phyloP scores from a whole-genome alignment of 2,329 filamentous ascomycete genomes.

The Venturiaceae sp. region DNA sequence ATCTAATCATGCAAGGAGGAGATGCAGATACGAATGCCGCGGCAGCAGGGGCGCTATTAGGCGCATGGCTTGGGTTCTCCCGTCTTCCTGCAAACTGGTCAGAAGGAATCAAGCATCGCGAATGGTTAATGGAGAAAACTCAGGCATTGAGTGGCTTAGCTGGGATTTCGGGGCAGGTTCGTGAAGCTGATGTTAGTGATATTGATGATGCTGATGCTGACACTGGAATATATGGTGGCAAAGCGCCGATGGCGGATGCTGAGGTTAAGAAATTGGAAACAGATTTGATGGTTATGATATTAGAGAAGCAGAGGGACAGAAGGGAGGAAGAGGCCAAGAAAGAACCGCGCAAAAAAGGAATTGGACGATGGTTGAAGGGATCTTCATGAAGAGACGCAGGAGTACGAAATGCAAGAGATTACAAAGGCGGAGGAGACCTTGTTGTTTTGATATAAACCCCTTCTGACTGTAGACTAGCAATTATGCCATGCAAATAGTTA shows the following conservation, averaged over 20 bases:
- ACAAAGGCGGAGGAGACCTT: too few relatives aligned
- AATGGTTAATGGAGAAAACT: constrained; percentile 37
- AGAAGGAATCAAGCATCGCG: constrained; percentile 33
- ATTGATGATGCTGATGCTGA: constrained; percentile 25
- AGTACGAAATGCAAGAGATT: too few relatives aligned
- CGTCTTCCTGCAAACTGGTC: constrained; percentile 40
- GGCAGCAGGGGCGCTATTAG: constrained; percentile 41
- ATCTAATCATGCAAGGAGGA: constrained; percentile 41
- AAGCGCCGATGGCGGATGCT: constrained; percentile 26
- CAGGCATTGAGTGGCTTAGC: constrained; percentile 30
- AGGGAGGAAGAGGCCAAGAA: constrained; percentile 1
- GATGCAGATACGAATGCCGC: constrained; percentile 47
- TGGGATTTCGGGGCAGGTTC: too few relatives aligned
- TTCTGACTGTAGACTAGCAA: too few relatives aligned
- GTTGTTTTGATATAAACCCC: too few relatives aligned
- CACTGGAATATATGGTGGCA: constrained; percentile 32
- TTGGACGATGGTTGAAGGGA: not conserved
- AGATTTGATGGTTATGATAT: constrained; percentile 19
- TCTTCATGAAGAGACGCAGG: not conserved
- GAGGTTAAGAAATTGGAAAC: constrained; percentile 38
- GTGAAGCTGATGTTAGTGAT: constrained; percentile 23
- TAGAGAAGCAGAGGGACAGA: constrained; percentile 11
- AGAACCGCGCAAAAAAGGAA: not conserved
- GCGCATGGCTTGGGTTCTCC: constrained; percentile 37
- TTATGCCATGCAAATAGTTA: too few relatives aligned